Base-by-base conservation (phyloP, 2,329 filamentous ascomycete genomes). In the Fusarium pilosicola region DNA sequence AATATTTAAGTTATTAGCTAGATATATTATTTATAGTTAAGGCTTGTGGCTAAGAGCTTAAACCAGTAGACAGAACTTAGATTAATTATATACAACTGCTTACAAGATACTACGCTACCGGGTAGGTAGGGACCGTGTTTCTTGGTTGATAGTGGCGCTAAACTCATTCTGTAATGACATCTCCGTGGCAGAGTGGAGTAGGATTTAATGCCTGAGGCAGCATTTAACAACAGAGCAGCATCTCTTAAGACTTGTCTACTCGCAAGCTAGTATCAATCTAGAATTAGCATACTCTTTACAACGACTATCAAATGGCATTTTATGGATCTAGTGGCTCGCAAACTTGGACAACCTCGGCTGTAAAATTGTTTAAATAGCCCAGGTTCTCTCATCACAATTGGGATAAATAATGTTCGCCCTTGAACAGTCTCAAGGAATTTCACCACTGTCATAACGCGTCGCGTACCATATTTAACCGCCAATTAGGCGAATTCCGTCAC, bases 211-310 rank as follows among this genome's bases (percentile, higher is more conserved):
- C 44, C 44, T 45, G 44, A 45, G 44, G 44, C 44, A 9, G 1
- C 6, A 22, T 0, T 0, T 7, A 34, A 8, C 32, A 15, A 15
- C 7, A 45, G 42, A 45, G 3, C 17, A 26, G 15, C 41, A 24
- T 20, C 44, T 20, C 11, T 11, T 1, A 5, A 44, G 42, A 18
- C n/a, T 45, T 45, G 26, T 36, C 38, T 14, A 45, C 54, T 57
- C 54, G 54, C 54, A 57, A 57, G 39, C 54, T 57, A 57, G 54
- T 57, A 45, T 45, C 30, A 34, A 57, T 57, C 1, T n/a, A 44
- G 54, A 44, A 14, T 48, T 48, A 48, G 45, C 13, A 48, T 17
- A 30, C 20, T 11, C 9, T 2, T 1, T 0, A 4, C 26, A 7
- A 12, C 6, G 26, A 11, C 9, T 30, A 48, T 28, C 45, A 28